phyloP scores from a whole-genome alignment of 768 basidiomycete species.

The Phanerochaete carnosa region DNA sequence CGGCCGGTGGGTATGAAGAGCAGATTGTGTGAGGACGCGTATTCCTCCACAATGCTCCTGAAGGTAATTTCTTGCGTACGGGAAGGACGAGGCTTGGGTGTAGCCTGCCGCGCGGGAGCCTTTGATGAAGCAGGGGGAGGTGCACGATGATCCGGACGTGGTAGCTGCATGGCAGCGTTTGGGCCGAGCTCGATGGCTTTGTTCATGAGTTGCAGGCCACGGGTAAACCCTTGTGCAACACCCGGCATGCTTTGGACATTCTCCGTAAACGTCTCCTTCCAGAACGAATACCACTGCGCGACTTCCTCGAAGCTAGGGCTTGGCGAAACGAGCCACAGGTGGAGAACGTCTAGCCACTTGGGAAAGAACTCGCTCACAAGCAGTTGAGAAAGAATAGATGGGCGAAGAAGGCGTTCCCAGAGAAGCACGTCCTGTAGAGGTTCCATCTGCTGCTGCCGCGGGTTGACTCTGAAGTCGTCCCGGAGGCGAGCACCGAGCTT shows the following conservation, averaged over 20 bases:
- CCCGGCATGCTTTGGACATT: conserved; percentile 61
- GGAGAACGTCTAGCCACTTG: conserved; percentile 91
- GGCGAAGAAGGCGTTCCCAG: conserved; percentile 74
- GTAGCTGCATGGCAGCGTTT: conserved; percentile 64
- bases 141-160: conserved; percentile 59
- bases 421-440: conserved; percentile 73
- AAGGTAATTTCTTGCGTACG: conserved; percentile 86
- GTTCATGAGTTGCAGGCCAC: conserved; percentile 92
- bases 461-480: conserved; percentile 87
- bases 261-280: conserved; percentile 80
- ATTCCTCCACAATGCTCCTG: conserved; percentile 89
- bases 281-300: conserved; percentile 87
- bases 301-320: conserved; percentile 89
- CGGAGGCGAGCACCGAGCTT: conserved; percentile 83
- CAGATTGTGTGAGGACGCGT: conserved; percentile 79
- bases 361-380: conserved; percentile 94
- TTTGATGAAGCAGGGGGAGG: conserved; percentile 26
- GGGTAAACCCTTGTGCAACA: conserved; percentile 77
- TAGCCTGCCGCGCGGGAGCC: conserved; percentile 31
- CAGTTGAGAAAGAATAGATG: conserved; percentile 77
- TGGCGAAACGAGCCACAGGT: conserved; percentile 92
- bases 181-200: conserved; percentile 85
- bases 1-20: conserved; percentile 87
- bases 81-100: conserved; percentile 39
- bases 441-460: conserved; percentile 83